Evolutionary conservation across 805 yeast genomes (phyloP), one percentile per base, ranked within the genome.

Genomic region (Kluyveromyces lactis): DNA sequence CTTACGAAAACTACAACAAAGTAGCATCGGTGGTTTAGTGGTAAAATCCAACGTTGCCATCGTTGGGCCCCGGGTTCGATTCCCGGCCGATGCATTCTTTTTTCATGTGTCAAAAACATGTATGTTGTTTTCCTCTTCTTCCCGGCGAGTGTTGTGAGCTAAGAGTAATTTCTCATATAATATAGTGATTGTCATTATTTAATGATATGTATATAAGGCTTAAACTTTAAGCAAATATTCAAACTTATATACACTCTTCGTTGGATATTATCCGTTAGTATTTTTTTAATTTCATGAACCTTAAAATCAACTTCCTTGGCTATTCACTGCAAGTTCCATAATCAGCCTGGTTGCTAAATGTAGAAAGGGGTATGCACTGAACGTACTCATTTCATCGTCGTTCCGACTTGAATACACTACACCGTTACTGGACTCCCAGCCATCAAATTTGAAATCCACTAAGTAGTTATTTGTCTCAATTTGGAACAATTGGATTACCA

Each of bases 371-470:
- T 90, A 90, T 0, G 97, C 97, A 35, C 92, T 81, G 55, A 87
- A 86, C n/a, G 94, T 82, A 43, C 86, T 80, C 63, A 82, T 84
- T 48, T 82, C 90, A 49, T 83, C 92, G 38, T 69, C 76, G 35
- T 69, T 47, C 2, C 48, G 46, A 31, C 55, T 52, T n/a, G 56
- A 49, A 36, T 55, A 49, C 29, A 51, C 42, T 4, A 53, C 42
- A 9, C 57, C 66, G 1, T 61, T 56, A 16, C 61, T 65, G 35
- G 56, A 63, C 56, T 89, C 97, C 95, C 97, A 90, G 1, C 97
- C 97, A 59, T 90, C 97, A 58, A 90, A 92, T 63, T 92, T 92
- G 69, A 92, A 92, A 62, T 92, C 98, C 8, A 92, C 97, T 38
- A 92, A 69, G 56, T 92, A 92, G 58, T 90, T 90, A 62, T 92